phyloP scores from a whole-genome alignment of 768 basidiomycete genomes.

The Holtermanniella nyarrowii region DNA sequence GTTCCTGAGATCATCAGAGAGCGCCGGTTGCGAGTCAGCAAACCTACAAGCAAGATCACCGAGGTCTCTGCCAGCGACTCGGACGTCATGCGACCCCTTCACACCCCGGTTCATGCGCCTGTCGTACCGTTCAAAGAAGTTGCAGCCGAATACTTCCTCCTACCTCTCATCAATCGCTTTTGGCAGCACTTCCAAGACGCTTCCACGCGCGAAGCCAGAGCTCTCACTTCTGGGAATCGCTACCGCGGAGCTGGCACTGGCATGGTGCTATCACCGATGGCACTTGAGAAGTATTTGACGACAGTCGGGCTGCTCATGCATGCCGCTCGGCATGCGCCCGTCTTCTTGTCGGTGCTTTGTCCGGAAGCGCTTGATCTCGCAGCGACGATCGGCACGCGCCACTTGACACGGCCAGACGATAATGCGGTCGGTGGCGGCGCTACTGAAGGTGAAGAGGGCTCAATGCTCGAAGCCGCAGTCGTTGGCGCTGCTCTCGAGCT shows the following conservation, averaged over 20 bases:
- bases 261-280: conserved; percentile 65
- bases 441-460: conserved; percentile 9
- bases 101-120: conserved; percentile 7
- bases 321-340: conserved; percentile 65
- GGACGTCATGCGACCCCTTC: conserved; percentile 6
- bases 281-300: conserved; percentile 63
- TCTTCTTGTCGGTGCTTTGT: conserved; percentile 70
- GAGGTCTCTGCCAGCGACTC: conserved; percentile 18
- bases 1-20: conserved; percentile 60
- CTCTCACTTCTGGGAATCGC: conserved; percentile 34
- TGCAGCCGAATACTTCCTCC: conserved; percentile 78
- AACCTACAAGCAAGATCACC: conserved; percentile 11
- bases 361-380: conserved; percentile 78
- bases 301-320: conserved; percentile 72
- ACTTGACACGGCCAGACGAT: conserved; percentile 29
- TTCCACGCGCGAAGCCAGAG: conserved; percentile 59
- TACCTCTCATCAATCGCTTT: conserved; percentile 84
- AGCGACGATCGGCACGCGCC: conserved; percentile 59
- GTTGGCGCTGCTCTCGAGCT: conserved; percentile 68
- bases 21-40: conserved; percentile 57
- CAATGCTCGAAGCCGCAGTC: conserved; percentile 57
- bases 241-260: conserved; percentile 71
- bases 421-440: not conserved
- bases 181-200: conserved; percentile 88
- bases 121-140: conserved; percentile 47